Evolutionary conservation across 495 filamentous ascomycete genomes (phyloP).

Genomic region (Xylaria telfairii): DNA sequence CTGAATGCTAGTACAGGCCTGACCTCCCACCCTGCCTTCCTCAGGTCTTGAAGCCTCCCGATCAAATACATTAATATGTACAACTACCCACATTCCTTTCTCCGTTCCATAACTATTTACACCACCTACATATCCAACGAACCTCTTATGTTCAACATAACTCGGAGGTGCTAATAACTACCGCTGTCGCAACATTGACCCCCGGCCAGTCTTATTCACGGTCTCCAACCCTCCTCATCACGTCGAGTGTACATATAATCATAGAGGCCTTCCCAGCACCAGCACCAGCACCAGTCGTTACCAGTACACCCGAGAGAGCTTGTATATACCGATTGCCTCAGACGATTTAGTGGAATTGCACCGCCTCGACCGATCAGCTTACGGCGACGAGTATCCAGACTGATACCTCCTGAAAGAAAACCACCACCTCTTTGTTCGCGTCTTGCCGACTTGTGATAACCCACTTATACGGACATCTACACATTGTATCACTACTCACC

Average conservation of each 20-base stretch:
- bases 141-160: conserved; percentile 29
- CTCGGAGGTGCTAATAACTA: conserved; percentile 14
- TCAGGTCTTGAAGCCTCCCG: conserved; percentile 35
- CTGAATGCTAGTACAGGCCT: conserved; percentile 13
- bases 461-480: background rate
- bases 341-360: conserved; percentile 25
- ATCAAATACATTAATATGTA: conserved; percentile 41
- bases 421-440: background rate
- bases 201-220: conserved; percentile 4
- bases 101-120: conserved; percentile 20
- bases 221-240: conserved; percentile 14
- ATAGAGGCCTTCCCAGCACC: conserved; percentile 17
- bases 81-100: conserved; percentile 28
- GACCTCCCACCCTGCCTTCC: conserved; percentile 31
- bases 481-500: background rate
- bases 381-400: conserved; percentile 32
- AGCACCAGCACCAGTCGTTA: conserved; percentile 14
- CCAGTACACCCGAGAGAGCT: background rate
- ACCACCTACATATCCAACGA: conserved; percentile 28
- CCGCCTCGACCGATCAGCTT: conserved; percentile 17
- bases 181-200: conserved; percentile 14
- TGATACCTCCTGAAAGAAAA: background rate
- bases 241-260: conserved; percentile 31
- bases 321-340: background rate
- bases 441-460: background rate